A percentile compares a stretch with the other conserved stretches of the same genome.
phyloP scores from a whole-genome alignment of 441 rosid species.

The Erodium texanum region DNA sequence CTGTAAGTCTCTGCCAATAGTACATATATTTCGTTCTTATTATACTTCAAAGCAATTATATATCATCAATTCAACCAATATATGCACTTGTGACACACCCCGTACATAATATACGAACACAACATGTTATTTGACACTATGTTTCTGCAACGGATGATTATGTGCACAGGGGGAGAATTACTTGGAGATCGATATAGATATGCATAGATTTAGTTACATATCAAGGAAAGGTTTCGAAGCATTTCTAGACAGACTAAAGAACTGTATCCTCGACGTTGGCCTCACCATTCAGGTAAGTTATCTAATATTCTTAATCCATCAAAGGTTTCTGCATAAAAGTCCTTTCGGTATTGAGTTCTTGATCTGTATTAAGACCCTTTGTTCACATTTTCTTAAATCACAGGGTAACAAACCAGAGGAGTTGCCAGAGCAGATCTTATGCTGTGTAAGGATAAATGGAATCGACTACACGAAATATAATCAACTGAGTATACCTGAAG shows the following conservation, averaged over 20 bases:
- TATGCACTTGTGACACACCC: background rate
- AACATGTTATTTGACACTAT: no score
- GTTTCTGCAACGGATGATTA: no score
- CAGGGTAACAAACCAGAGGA: conserved; percentile 75
- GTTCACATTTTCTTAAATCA: conserved; percentile 10
- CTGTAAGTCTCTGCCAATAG: conserved; percentile 26
- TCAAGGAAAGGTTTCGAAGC: conserved; percentile 87
- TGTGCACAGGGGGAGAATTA: conserved; percentile 20
- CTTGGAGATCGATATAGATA: conserved; percentile 81
- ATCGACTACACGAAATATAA: conserved; percentile 58
- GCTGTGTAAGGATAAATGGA: conserved; percentile 49
- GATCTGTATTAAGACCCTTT: background rate
- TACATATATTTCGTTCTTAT: no score
- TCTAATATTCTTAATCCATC: background rate
- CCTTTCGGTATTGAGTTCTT: no score
- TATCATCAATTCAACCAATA: background rate
- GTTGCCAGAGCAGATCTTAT: conserved; percentile 72
- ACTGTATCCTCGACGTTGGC: conserved; percentile 65
- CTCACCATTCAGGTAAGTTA: conserved; percentile 72
- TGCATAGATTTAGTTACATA: conserved; percentile 83
- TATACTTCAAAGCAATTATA: no score
- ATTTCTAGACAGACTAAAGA: conserved; percentile 67
- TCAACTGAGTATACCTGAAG: conserved; percentile 50
- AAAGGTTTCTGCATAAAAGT: no score
- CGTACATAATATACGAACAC: background rate